Evolutionary conservation across 805 yeast genomes (phyloP), one percentile per base, ranked within the genome.

Genomic region (Monosporozyma servazzii): DNA sequence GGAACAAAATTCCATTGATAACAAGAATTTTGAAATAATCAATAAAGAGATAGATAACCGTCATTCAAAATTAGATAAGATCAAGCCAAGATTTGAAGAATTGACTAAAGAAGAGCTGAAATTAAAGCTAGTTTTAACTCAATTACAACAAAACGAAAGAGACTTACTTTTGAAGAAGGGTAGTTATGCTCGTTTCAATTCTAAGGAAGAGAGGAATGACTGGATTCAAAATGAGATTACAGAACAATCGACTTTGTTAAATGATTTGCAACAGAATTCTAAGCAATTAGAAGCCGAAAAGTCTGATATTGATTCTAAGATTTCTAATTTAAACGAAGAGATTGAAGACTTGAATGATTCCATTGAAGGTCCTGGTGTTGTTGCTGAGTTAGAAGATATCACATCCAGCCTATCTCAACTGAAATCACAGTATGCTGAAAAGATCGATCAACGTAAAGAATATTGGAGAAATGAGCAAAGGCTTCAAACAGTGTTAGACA

Each of bases 391-490:
- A 17, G 59, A 70, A 15, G 63, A 64, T n/a, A 5, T 70, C 2
- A 67, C 69, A 27, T 42, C 51, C 0, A 63, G 66, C 21, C 50
- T 75, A 8, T 52, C 56, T 1, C 48, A 50, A 0, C 57, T 76
- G 20, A 81, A 75, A 57, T 53, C 60, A 3, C 59, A 73, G 23
- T 74, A 79, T 47, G 65, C 71, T 20, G 66, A 62, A 2, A 71
- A 80, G 27, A 74, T 78, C 11, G 96, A 88, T 59, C 75, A 79
- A 53, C 77, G 95, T 58, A 88, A 86, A 61, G 69, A 67, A 8
- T 68, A 84, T 10, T 88, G 96, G 95, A 78, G 96, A 60, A 81
- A 82, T 21, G 93, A 88, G 57, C 80, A 86, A 47, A 80, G 80
- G 58, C 67, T 77, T 40, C 78, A 76, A 53, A 76, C 84, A n/a